Evolutionary conservation across 1,284 basidiomycete species (phyloP).

Genomic region (Malassezia equina): DNA sequence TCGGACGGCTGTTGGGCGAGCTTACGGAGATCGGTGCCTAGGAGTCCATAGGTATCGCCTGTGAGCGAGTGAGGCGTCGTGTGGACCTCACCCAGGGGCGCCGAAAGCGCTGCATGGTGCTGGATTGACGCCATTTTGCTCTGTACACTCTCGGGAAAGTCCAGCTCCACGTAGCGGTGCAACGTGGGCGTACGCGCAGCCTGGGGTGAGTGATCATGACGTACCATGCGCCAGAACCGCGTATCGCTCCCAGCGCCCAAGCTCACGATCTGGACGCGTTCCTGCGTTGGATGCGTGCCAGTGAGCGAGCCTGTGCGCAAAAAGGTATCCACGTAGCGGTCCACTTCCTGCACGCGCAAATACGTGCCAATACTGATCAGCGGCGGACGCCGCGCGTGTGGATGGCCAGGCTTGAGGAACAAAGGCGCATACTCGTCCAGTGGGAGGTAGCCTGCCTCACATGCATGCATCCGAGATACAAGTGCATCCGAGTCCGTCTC

Average conservation of each 20-base stretch:
- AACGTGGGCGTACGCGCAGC: slow-evolving; percentile 47
- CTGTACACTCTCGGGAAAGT: slow-evolving; percentile 72
- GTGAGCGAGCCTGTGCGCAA: slow-evolving; percentile 49
- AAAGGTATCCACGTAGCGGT: slow-evolving; percentile 67
- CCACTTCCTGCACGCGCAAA: slow-evolving; percentile 69
- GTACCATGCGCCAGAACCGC: slow-evolving; percentile 70
- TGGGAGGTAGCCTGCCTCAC: slow-evolving; percentile 16
- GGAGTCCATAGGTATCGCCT: slow-evolving; percentile 18
- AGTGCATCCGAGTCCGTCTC: slow-evolving; percentile 21
- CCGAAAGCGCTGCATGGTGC: background rate
- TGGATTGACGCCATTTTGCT: slow-evolving; percentile 72
- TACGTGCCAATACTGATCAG: slow-evolving; percentile 92
- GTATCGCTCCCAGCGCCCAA: slow-evolving; percentile 87
- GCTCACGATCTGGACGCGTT: slow-evolving; percentile 66
- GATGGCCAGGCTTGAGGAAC: background rate
- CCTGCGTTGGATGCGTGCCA: slow-evolving; percentile 28
- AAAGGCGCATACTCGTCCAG: slow-evolving; percentile 11
- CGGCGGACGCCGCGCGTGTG: slow-evolving; percentile 61
- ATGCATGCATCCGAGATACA: slow-evolving; percentile 17
- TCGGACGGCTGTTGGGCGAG: background rate
- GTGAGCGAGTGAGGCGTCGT: slow-evolving; percentile 1
- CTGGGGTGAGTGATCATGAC: slow-evolving; percentile 37
- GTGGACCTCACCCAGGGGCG: background rate
- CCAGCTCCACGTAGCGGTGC: slow-evolving; percentile 67
- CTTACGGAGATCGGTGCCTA: slow-evolving; percentile 19